Evolutionary conservation across 768 basidiomycete species (phyloP).

Genomic region (Royoungia palumana): DNA sequence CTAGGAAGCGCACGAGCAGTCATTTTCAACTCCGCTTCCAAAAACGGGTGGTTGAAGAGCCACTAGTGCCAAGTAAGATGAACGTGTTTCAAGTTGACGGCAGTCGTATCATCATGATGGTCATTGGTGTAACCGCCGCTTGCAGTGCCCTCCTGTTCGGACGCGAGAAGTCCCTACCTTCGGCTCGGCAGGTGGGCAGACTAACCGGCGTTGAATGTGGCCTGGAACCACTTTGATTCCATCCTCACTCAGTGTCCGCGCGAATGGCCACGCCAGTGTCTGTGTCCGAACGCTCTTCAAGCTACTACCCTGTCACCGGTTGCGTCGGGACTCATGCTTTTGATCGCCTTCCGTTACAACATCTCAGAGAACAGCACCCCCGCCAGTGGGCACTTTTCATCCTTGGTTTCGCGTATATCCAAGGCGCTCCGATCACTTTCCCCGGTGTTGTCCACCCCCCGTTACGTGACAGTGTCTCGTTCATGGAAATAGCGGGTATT

Average conservation of each 20-base stretch:
- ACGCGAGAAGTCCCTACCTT: too few species aligned
- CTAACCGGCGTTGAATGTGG: too few species aligned
- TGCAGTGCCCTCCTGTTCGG: too few species aligned
- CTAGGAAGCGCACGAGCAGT: too few species aligned
- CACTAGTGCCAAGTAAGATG: too few species aligned
- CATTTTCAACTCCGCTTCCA: too few species aligned
- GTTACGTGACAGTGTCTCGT: constrained; percentile 1
- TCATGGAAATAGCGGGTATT: constrained; percentile 25
- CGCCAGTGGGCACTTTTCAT: constrained; percentile 28
- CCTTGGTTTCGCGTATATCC: constrained; percentile 19
- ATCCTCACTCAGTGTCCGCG: not conserved
- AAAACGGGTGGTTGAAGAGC: too few species aligned
- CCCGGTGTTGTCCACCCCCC: constrained; percentile 17
- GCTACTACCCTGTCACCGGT: constrained; percentile 21
- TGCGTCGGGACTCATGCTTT: constrained; percentile 11
- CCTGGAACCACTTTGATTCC: too few species aligned
- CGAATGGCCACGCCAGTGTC: not conserved
- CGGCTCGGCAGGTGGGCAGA: too few species aligned
- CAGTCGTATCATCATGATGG: too few species aligned
- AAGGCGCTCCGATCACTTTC: constrained; percentile 8
- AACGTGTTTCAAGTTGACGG: too few species aligned
- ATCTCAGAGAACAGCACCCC: constrained; percentile 14
- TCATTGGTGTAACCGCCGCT: too few species aligned
- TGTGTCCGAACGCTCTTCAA: not conserved
- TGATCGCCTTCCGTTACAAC: constrained; percentile 23